These are phyloP conservation scores for Microbotryum intermedium DNA, from an alignment of 1,284 basidiomycete genomes.

Conservation along the genomic window DNA sequence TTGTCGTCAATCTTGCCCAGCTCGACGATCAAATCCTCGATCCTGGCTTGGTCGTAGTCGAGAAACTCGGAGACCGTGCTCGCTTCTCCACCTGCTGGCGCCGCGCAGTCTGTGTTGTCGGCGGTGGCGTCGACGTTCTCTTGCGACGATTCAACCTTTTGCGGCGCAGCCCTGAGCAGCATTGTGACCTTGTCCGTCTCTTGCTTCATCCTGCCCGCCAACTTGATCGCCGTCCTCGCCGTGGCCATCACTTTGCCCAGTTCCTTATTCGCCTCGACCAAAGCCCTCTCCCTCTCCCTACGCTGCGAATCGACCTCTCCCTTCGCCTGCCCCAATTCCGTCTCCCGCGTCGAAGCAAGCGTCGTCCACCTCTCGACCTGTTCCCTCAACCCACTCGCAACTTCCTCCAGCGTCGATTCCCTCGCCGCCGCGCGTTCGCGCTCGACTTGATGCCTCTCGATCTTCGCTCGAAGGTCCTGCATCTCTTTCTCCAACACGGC, in stretches of 20 bases:
- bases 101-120: neutral
- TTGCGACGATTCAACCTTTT: conserved; percentile 44
- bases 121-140: conserved; percentile 54
- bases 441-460: conserved; percentile 53
- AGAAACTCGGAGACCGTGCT: neutral
- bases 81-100: neutral
- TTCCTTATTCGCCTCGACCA: conserved; percentile 63
- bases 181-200: conserved; percentile 12
- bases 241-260: conserved; percentile 45
- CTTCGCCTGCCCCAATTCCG: conserved; percentile 55
- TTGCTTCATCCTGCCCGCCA: conserved; percentile 15
- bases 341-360: conserved; percentile 51
- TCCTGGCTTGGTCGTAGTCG: conserved; percentile 53
- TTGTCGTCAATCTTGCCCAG: conserved; percentile 55
- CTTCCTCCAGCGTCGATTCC: conserved; percentile 54
- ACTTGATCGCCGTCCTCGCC: conserved; percentile 13
- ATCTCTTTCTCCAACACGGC: conserved; percentile 39
- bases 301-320: conserved; percentile 53
- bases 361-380: conserved; percentile 58
- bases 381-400: conserved; percentile 57
- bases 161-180: conserved; percentile 5
- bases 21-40: conserved; percentile 55
- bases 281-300: conserved; percentile 56
- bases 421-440: conserved; percentile 51
- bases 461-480: conserved; percentile 39